Base-by-base conservation (phyloP, 2,329 filamentous ascomycete genomes). In the Phaeosphaeria sp. region DNA sequence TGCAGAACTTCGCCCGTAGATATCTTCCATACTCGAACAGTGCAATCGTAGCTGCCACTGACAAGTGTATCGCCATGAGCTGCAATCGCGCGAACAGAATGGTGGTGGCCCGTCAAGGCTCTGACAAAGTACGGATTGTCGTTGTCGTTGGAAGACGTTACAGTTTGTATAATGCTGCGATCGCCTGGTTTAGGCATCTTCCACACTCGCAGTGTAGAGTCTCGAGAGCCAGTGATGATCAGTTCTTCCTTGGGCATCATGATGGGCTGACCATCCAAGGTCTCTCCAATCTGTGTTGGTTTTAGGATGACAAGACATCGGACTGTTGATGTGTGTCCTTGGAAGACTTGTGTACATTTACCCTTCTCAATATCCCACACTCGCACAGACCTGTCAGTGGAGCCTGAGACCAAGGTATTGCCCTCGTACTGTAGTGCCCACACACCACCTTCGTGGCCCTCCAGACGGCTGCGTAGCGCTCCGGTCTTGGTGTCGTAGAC, bases 351-450 rank as follows among this genome's bases (percentile, higher is more conserved):
- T 11, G 93, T 94, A 77, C 94, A 97, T 46, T 91, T 86, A 0
- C 93, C 95, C 68, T 90, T 90, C 72, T 96, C 92, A 63, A 99
- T 97, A 74, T 99, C 94, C 95, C 95, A 99, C 0, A 99, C 94
- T n/a, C 95, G 89, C n/a, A 99, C 95, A 11, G 95, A 96, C 47
- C 95, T 86, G 78, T 99, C 95, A 0, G 95, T 99, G 6, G 93
- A 97, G 2, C 95, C 95, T 17, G 95, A 99, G 2, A 99, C 95
- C 20, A 99, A 81, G 17, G 91, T 92, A 73, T 98, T 97, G 50
- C 93, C 94, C 73, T 97, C 90, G 73, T 98, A 99, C 76, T 98
- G 93, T 52, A 99, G 80, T 27, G 95, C 95, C 95, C 95, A 99
- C 1, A 99, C 95, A 46, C 95, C 95, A 33, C 95, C 95, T 77